phyloP scores from a whole-genome alignment of 768 basidiomycete species.

The Boletus eberwhitei region DNA sequence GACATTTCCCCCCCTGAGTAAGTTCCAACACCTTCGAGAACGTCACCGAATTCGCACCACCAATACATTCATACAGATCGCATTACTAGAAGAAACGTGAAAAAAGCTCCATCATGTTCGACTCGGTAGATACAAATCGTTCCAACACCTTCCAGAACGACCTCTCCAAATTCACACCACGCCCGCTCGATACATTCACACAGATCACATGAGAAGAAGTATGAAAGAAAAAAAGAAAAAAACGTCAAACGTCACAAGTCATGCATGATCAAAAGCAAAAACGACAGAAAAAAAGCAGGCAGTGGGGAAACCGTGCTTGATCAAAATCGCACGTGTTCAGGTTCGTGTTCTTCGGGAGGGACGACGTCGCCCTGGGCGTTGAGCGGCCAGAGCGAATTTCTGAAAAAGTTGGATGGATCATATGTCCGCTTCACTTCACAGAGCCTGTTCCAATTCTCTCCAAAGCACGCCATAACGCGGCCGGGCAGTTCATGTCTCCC shows the following conservation, averaged over 20 bases:
- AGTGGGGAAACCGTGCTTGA: not conserved
- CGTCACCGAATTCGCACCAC: too few species aligned
- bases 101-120: too few species aligned
- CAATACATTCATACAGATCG: too few species aligned
- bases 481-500: conserved; percentile 64
- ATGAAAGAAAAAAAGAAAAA: not conserved
- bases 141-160: too few species aligned
- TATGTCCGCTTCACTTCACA: conserved; percentile 68
- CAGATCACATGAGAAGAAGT: not conserved
- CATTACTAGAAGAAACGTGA: too few species aligned
- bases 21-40: too few species aligned
- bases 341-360: conserved; percentile 61
- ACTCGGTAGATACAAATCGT: too few species aligned
- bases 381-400: conserved; percentile 79
- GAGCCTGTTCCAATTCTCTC: conserved; percentile 71
- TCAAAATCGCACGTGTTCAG: conserved; percentile 33
- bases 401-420: conserved; percentile 76
- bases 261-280: not conserved
- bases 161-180: not conserved
- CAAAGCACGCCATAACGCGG: conserved; percentile 65
- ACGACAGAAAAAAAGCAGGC: not conserved
- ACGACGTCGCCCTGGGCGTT: conserved; percentile 52
- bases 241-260: not conserved
- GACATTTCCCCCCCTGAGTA: too few species aligned
- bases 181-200: not conserved